Percentiles rank a stretch among this genome's conserved stretches.
Conservation (phyloP, 2,329 filamentous ascomycete genomes). For the Penicillium sclerotiorum region DNA sequence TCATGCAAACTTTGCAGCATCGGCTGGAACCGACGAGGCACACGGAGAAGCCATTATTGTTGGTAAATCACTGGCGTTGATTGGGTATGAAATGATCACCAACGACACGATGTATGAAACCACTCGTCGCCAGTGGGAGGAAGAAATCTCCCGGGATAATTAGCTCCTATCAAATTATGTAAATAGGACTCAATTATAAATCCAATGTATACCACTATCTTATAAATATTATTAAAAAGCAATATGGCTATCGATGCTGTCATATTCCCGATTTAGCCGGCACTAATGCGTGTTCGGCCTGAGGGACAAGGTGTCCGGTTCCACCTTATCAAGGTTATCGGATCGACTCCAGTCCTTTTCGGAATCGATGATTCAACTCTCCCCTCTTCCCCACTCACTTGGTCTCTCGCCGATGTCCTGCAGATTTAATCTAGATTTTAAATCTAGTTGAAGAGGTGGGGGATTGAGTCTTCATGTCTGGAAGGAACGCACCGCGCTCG, state of each 20-base stretch:
- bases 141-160: slow-evolving; percentile 21
- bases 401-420: slow-evolving; percentile 15
- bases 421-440: slow-evolving; percentile 8
- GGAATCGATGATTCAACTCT: slow-evolving; percentile 6
- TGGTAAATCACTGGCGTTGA: slow-evolving; percentile 50
- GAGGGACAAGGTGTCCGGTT: background rate
- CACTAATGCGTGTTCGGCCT: background rate
- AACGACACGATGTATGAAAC: slow-evolving; percentile 27
- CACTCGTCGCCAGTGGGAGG: slow-evolving; percentile 29
- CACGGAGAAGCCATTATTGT: slow-evolving; percentile 48
- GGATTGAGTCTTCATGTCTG: slow-evolving; percentile 32
- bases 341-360: slow-evolving; percentile 6
- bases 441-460: slow-evolving; percentile 10
- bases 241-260: background rate
- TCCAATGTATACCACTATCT: too few relatives aligned
- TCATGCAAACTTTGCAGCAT: slow-evolving; percentile 48
- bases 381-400: background rate
- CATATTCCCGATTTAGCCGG: background rate
- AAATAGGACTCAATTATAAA: too few relatives aligned
- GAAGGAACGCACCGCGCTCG: slow-evolving; percentile 42
- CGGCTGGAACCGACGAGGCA: slow-evolving; percentile 47
- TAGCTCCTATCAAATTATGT: slow-evolving; percentile 2
- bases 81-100: slow-evolving; percentile 37
- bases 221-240: too few relatives aligned
- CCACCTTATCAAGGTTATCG: slow-evolving; percentile 3